phyloP scores from a whole-genome alignment of 495 filamentous ascomycete genomes.

The Xylaria castorea region DNA sequence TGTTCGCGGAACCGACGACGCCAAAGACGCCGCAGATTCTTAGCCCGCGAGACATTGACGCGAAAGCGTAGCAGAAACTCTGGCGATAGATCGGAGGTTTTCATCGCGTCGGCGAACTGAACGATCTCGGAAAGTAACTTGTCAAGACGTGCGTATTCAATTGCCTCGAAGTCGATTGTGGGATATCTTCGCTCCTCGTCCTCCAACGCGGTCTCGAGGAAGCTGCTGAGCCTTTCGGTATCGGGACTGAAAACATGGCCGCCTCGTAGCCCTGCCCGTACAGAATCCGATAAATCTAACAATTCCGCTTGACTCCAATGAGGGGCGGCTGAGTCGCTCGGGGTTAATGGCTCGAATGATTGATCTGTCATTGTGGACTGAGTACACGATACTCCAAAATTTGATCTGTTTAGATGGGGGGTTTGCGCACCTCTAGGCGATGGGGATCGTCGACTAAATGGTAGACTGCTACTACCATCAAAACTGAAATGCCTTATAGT shows the following conservation, averaged over 20 bases:
- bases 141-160: constrained; percentile 51
- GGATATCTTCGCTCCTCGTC: constrained; percentile 38
- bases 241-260: constrained; percentile 28
- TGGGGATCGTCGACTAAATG: constrained; percentile 29
- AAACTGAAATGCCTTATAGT: constrained; percentile 34
- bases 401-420: neutral
- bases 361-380: constrained; percentile 23
- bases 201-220: constrained; percentile 44
- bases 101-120: constrained; percentile 30
- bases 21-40: constrained; percentile 48
- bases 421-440: constrained; percentile 30
- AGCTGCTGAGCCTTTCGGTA: constrained; percentile 36
- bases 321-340: constrained; percentile 17
- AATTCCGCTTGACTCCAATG: constrained; percentile 32
- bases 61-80: constrained; percentile 30
- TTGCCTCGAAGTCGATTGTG: constrained; percentile 39
- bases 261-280: constrained; percentile 38
- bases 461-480: constrained; percentile 30
- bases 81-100: constrained; percentile 14
- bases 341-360: constrained; percentile 16
- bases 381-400: constrained; percentile 1
- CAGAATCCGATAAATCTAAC: constrained; percentile 43
- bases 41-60: constrained; percentile 36
- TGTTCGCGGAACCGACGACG: constrained; percentile 42
- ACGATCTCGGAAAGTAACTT: constrained; percentile 49